A percentile compares a stretch with the other conserved stretches of the same genome.
Conservation (phyloP, 345 rosid genomes). For the Durio zibethinus region DNA sequence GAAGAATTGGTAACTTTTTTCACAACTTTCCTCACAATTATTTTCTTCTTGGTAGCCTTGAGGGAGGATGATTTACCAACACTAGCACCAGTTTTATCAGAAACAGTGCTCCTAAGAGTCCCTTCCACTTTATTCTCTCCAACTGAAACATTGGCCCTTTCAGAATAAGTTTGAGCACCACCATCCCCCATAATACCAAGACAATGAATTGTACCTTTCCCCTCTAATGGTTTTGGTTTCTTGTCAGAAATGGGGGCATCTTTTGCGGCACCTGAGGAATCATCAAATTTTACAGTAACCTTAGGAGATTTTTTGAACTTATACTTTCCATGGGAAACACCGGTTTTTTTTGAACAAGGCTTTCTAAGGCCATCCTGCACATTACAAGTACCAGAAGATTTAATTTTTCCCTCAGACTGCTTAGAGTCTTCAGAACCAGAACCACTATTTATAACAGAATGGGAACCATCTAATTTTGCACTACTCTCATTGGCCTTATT, state of each 20-base stretch:
- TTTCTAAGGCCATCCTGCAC: slow-evolving; percentile 18
- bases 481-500: slow-evolving; percentile 24
- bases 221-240: slow-evolving; percentile 19
- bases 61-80: slow-evolving; percentile 26
- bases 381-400: slow-evolving; percentile 22
- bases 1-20: slow-evolving; percentile 30
- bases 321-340: slow-evolving; percentile 24
- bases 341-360: slow-evolving; percentile 28
- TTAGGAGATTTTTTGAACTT: slow-evolving; percentile 19
- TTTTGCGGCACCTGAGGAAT: slow-evolving; percentile 17
- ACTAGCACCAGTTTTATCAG: slow-evolving; percentile 33
- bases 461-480: slow-evolving; percentile 27
- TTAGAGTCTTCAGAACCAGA: slow-evolving; percentile 33
- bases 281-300: slow-evolving; percentile 21
- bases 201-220: slow-evolving; percentile 11
- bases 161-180: slow-evolving; percentile 17
- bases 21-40: slow-evolving; percentile 39
- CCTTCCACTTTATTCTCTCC: slow-evolving; percentile 18
- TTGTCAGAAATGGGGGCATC: slow-evolving; percentile 28
- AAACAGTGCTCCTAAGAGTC: slow-evolving; percentile 24
- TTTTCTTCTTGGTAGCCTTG: slow-evolving; percentile 56
- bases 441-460: slow-evolving; percentile 23
- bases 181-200: neutral
- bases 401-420: slow-evolving; percentile 30
- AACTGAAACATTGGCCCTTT: neutral